A percentile compares a stretch with the other conserved stretches of the same genome.
These are phyloP conservation scores for Sarcocystis neurona DNA, from an alignment of 169 alveolate genomes.

Conservation along the genomic window DNA sequence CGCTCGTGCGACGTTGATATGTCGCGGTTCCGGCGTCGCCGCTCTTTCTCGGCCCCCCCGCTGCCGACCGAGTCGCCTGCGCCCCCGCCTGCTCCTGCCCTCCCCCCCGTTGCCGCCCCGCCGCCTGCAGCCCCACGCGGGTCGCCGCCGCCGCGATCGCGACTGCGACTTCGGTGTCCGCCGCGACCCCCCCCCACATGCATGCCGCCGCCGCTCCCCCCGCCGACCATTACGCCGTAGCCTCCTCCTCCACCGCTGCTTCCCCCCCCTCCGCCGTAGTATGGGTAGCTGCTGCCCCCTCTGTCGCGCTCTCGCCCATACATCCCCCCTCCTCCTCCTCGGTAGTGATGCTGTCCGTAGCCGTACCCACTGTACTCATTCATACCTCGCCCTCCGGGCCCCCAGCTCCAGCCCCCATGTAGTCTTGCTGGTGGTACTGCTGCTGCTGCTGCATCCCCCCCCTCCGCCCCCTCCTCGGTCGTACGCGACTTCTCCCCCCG, in stretches of 20 bases:
- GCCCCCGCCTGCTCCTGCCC: background rate
- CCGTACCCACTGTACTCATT: too few species aligned
- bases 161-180: background rate
- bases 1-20: constrained; percentile 42
- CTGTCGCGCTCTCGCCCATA: background rate
- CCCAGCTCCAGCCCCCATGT: too few species aligned
- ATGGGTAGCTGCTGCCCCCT: background rate
- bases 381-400: too few species aligned
- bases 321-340: background rate
- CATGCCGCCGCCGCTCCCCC: background rate
- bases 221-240: background rate
- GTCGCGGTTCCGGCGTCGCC: constrained; percentile 35
- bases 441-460: too few species aligned
- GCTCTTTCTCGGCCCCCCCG: background rate
- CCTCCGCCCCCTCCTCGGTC: too few species aligned
- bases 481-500: too few species aligned
- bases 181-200: constrained; percentile 1
- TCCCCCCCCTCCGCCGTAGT: background rate
- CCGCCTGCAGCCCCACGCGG: background rate
- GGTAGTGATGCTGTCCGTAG: too few species aligned
- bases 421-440: too few species aligned
- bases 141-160: background rate
- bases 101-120: background rate
- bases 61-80: background rate
- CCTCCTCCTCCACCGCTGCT: constrained; percentile 2